A percentile compares a stretch with the other conserved stretches of the same genome.
Conservation (phyloP, 2,329 filamentous ascomycete species). For the Alternaria gansuensis region DNA sequence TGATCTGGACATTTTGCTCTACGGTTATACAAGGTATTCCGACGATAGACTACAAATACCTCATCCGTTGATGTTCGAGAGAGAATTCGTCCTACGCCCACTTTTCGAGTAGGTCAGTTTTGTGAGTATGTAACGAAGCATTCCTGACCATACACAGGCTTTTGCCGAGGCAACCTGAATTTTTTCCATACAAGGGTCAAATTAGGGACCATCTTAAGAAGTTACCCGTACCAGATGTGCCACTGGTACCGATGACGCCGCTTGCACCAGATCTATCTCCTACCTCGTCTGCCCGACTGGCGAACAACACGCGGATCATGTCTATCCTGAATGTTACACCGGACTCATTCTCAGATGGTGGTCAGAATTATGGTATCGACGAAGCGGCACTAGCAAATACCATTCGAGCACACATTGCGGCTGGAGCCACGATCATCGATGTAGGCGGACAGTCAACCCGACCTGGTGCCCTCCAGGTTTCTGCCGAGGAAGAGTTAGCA, state of each 20-base stretch:
- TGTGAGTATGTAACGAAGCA: not conserved
- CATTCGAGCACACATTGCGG: conserved; percentile 68
- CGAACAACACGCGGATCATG: conserved; percentile 77
- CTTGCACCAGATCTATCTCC: conserved; percentile 46
- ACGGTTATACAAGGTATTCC: conserved; percentile 71
- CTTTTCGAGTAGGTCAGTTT: conserved; percentile 72
- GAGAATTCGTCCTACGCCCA: conserved; percentile 92
- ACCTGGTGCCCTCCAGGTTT: conserved; percentile 74
- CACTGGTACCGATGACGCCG: conserved; percentile 53
- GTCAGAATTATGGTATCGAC: conserved; percentile 60
- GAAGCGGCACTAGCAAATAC: conserved; percentile 63
- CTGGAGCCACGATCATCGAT: conserved; percentile 85
- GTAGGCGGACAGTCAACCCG: conserved; percentile 93
- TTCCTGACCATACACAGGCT: conserved; percentile 34
- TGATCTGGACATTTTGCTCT: conserved; percentile 89
- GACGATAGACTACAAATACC: conserved; percentile 82
- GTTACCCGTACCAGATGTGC: conserved; percentile 47
- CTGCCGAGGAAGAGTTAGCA: conserved; percentile 74
- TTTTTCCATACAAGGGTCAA: conserved; percentile 58
- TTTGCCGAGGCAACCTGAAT: conserved; percentile 32
- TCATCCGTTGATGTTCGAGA: conserved; percentile 83
- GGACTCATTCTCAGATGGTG: conserved; percentile 96
- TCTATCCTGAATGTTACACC: conserved; percentile 93
- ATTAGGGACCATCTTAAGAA: conserved; percentile 47
- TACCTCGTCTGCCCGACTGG: conserved; percentile 37